Evolutionary conservation across 2,329 filamentous ascomycete species (phyloP), one percentile per base, ranked within the genome.

Genomic region (Dactylellina leptospora): DNA sequence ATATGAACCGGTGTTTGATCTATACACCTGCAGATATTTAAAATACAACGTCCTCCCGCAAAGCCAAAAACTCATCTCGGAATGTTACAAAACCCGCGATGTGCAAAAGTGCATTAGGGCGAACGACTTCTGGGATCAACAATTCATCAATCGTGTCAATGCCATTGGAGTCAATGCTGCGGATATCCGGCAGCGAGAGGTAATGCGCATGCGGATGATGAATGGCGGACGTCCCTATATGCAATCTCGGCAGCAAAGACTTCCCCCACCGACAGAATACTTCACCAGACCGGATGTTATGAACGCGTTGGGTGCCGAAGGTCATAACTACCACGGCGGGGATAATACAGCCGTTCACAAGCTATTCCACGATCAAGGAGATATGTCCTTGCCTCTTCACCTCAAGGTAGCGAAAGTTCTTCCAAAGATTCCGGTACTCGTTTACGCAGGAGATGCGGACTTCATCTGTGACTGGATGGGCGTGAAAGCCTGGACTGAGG

Each of bases 381-480:
- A 45, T 10, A 20, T 20, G 16, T n/a, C 40, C 20, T 10, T 45
- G 20, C 40, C 40, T 4, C 18, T 45, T 10, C 40, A 45, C n/a
- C 10, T 11, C 3, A n/a, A 22, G 4, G 10, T 56, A 2, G 9
- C 36, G 10, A 5, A 11, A 11, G n/a, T 59, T 4, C 25, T 59
- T 5, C 13, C 36, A 3, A 20, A 59, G 16, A 30, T 59, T 9
- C 27, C 54, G 4, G 40, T 59, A 1, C 36, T 59, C 13, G 10
- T 59, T 5, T 48, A 47, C 20, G 42, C 40, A 22, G 54, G 54
- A 20, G 54, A 59, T 59, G 23, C 54, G 1, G 54, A 59, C 27
- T 47, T 33, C 18, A 8, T 16, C 6, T 28, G 23, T 10, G 48
- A 59, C 20, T 59, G 54, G 54, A 18, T 59, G 8, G 54, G 54